Conservation (phyloP, 148 eudicot species). For the Fagopyrum tataricum region DNA sequence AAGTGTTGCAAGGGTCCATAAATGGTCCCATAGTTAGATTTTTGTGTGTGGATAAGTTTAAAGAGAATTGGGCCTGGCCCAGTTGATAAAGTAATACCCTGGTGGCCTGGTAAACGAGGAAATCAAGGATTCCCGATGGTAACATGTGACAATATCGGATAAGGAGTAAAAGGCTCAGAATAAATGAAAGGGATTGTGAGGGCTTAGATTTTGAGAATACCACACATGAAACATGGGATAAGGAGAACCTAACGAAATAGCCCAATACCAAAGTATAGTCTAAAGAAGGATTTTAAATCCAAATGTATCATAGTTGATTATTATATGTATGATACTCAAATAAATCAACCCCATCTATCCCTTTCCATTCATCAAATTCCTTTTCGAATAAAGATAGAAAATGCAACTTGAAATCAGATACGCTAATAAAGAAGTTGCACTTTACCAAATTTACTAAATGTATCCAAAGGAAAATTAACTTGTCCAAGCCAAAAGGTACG, state of each 20-base stretch:
- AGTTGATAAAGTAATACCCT: background rate
- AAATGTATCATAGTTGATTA: background rate
- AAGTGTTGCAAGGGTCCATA: background rate
- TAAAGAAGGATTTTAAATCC: background rate
- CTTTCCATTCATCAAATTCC: background rate
- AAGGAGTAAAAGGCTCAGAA: constrained; percentile 9
- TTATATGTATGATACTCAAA: background rate
- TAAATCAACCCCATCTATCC: background rate
- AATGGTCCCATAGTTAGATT: background rate
- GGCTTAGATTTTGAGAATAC: background rate
- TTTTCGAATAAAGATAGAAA: background rate
- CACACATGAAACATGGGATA: background rate
- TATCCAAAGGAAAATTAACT: background rate
- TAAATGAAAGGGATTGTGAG: background rate
- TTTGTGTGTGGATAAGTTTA: background rate
- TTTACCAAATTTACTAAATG: background rate
- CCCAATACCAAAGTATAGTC: background rate
- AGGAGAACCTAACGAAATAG: background rate
- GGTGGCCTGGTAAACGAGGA: background rate
- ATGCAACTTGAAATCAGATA: background rate
- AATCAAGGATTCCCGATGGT: constrained; percentile 9
- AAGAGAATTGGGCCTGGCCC: constrained; percentile 10
- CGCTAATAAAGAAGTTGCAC: constrained; percentile 13
- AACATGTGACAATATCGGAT: background rate
- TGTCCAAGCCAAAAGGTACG: constrained; percentile 8